Conservation (phyloP, 2,329 filamentous ascomycete species). For the Penicillium psychrosexuale region DNA sequence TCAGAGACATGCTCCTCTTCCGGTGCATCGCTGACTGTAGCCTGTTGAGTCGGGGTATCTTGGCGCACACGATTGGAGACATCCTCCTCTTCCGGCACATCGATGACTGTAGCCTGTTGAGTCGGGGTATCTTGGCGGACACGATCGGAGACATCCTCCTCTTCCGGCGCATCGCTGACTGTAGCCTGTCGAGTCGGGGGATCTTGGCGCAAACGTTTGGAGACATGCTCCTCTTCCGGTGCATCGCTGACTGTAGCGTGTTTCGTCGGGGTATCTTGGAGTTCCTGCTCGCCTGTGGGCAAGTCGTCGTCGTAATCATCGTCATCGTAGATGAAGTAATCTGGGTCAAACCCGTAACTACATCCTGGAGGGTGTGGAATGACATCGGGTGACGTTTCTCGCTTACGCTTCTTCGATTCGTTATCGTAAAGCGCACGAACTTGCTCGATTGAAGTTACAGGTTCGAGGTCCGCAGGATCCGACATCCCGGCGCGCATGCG, state of each 20-base stretch:
- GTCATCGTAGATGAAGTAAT: conserved; percentile 38
- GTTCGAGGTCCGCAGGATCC: conserved; percentile 9
- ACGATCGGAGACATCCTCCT: background rate
- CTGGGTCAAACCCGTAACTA: conserved; percentile 42
- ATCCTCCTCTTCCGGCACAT: background rate
- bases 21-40: background rate
- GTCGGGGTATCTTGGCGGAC: background rate
- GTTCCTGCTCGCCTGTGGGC: conserved; percentile 12
- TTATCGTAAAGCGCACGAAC: background rate
- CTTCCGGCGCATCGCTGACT: background rate
- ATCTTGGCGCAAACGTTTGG: background rate
- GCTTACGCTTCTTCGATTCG: conserved; percentile 38
- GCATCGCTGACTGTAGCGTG: background rate
- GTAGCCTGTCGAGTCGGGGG: background rate
- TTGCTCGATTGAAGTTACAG: background rate
- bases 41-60: no score
- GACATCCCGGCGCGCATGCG: conserved; percentile 5
- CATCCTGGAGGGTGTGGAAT: conserved; percentile 43
- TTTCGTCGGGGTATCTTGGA: background rate
- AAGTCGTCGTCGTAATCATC: conserved; percentile 35
- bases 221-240: background rate
- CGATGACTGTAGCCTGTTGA: background rate
- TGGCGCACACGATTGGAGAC: background rate
- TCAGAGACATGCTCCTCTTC: background rate
- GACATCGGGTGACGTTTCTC: conserved; percentile 38